phyloP scores from a whole-genome alignment of 106 monocot genomes.

The Allium fistulosum region DNA sequence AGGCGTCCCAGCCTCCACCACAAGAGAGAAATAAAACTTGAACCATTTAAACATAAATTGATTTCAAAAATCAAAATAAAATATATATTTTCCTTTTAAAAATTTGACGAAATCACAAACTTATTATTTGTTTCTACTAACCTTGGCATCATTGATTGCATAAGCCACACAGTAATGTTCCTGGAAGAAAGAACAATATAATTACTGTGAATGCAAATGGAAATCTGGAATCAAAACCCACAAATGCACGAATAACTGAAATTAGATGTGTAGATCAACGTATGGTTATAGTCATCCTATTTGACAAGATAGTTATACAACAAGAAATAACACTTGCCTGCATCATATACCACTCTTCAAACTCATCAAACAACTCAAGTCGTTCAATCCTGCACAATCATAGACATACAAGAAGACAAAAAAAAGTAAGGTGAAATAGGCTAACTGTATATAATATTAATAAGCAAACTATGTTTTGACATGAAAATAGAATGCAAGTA shows the following conservation, averaged over 20 bases:
- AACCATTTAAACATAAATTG: too few species aligned
- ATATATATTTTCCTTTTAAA: too few species aligned
- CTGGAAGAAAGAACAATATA: conserved; percentile 34
- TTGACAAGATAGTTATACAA: not conserved
- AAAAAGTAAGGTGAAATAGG: not conserved
- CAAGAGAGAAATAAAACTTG: too few species aligned
- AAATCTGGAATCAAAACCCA: too few species aligned
- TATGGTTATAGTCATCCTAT: not conserved
- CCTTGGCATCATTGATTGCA: conserved; percentile 80
- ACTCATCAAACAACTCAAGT: conserved; percentile 97
- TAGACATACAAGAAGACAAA: not conserved
- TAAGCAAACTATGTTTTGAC: not conserved
- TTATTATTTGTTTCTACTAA: conserved; percentile 18
- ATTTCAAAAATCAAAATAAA: too few species aligned
- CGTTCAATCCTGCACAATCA: conserved; percentile 64
- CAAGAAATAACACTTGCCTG: conserved; percentile 51
- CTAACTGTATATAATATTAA: not conserved
- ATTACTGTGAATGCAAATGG: not conserved
- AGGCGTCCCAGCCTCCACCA: too few species aligned
- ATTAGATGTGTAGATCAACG: not conserved
- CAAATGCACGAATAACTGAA: too few species aligned
- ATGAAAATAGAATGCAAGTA: not conserved
- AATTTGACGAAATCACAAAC: too few species aligned
- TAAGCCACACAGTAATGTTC: conserved; percentile 91
- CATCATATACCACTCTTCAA: conserved; percentile 99